A percentile compares a stretch with the other conserved stretches of the same genome.
These are phyloP conservation scores for Phialocephala sp. DNA, from an alignment of 2,329 filamentous ascomycete species.

Conservation along the genomic window DNA sequence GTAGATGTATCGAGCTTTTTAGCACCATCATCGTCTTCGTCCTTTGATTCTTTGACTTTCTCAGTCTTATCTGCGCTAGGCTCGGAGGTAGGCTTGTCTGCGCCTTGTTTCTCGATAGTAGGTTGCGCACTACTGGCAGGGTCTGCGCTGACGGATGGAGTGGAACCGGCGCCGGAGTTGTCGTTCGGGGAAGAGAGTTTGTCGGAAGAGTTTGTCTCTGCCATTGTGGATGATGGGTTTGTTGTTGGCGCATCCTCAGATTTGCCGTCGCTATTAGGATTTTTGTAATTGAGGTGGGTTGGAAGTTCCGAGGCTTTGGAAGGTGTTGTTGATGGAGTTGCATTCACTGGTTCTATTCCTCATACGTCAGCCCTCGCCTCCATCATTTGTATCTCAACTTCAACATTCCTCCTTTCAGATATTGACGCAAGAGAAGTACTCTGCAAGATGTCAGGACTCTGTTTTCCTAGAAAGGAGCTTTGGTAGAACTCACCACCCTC, in stretches of 20 bases:
- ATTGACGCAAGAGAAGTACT: slow-evolving; percentile 26
- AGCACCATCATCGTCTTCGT: slow-evolving; percentile 35
- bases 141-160: slow-evolving; percentile 31
- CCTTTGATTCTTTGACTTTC: background rate
- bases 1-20: background rate
- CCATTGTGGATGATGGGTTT: slow-evolving; percentile 14
- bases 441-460: background rate
- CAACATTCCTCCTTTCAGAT: too few species aligned
- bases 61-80: background rate
- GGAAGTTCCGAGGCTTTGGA: background rate
- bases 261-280: slow-evolving; percentile 21
- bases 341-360: background rate
- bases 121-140: slow-evolving; percentile 19
- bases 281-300: slow-evolving; percentile 23
- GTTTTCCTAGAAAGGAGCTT: background rate
- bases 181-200: slow-evolving; percentile 15
- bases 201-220: slow-evolving; percentile 1
- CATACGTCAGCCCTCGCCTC: background rate
- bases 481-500: slow-evolving; percentile 51
- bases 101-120: slow-evolving; percentile 45
- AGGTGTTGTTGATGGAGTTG: background rate
- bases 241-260: slow-evolving; percentile 7
- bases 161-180: slow-evolving; percentile 19
- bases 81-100: slow-evolving; percentile 38
- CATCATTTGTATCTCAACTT: background rate